A percentile compares a stretch with the other conserved stretches of the same genome.
Conservation (phyloP, 805 yeast species). For the Huiozyma sinensis region DNA sequence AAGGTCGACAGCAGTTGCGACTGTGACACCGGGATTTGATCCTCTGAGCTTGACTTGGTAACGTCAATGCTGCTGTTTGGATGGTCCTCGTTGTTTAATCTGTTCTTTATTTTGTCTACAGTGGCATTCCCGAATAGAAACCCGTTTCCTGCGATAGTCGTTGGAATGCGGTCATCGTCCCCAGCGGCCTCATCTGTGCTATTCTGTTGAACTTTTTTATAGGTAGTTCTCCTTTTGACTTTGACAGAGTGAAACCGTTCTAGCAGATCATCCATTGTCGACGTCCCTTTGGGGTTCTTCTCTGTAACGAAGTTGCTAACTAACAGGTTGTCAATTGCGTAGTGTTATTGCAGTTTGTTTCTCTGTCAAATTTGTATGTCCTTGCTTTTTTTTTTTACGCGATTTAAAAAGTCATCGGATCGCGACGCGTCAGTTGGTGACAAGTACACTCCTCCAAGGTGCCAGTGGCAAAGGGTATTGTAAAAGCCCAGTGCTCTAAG, state of each 20-base stretch:
- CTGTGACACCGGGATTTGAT: neutral
- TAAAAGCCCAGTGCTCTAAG: too few species aligned
- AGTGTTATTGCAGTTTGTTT: neutral
- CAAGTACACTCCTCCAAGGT: too few species aligned
- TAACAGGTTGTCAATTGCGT: neutral
- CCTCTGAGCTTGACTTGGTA: neutral
- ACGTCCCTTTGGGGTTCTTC: neutral
- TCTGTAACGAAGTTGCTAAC: neutral
- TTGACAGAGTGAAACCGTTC: slow-evolving; percentile 9
- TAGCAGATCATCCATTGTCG: slow-evolving; percentile 19
- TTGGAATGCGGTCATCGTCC: neutral
- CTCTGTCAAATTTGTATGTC: neutral
- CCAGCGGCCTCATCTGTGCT: slow-evolving; percentile 2
- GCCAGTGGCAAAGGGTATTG: too few species aligned
- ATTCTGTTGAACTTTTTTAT: slow-evolving; percentile 8
- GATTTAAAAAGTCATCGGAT: neutral
- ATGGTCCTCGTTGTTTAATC: slow-evolving; percentile 9
- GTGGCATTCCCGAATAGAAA: slow-evolving; percentile 17
- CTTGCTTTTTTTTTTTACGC: neutral
- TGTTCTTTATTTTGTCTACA: slow-evolving; percentile 14
- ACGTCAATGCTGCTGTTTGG: neutral
- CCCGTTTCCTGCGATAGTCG: slow-evolving; percentile 9
- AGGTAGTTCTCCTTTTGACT: slow-evolving; percentile 16
- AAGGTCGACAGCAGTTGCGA: slow-evolving; percentile 11
- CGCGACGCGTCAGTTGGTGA: too few species aligned